A percentile compares a stretch with the other conserved stretches of the same genome.
These are phyloP conservation scores for Globisporangium alternatum DNA, from an alignment of 352 stramenopile genomes.

Conservation along the genomic window DNA sequence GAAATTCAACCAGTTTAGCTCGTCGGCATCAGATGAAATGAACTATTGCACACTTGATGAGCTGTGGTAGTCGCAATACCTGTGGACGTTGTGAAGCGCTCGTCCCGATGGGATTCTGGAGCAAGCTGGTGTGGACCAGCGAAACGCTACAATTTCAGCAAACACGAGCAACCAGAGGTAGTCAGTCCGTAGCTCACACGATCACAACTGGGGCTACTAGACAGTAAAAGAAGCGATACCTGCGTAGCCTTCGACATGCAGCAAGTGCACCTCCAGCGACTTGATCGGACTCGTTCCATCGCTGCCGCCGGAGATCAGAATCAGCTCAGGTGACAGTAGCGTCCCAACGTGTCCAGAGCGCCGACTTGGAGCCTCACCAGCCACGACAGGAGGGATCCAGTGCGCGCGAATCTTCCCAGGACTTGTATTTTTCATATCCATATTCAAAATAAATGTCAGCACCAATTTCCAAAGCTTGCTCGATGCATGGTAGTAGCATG, in stretches of 20 bases:
- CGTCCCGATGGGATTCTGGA: slow-evolving; percentile 32
- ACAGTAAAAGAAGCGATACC: slow-evolving; percentile 11
- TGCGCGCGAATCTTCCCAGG: slow-evolving; percentile 25
- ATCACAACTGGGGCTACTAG: no score
- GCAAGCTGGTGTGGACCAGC: slow-evolving; percentile 48
- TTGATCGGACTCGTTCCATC: slow-evolving; percentile 52
- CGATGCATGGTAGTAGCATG: background rate
- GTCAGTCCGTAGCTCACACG: background rate
- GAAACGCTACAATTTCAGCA: slow-evolving; percentile 28
- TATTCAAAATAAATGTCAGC: background rate
- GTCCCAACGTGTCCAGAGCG: slow-evolving; percentile 50
- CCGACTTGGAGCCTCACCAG: slow-evolving; percentile 33
- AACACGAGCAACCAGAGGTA: background rate
- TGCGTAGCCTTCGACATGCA: slow-evolving; percentile 36
- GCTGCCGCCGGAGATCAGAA: slow-evolving; percentile 66
- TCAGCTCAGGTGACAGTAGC: slow-evolving; percentile 33
- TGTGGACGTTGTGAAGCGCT: slow-evolving; percentile 53
- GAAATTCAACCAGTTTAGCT: background rate
- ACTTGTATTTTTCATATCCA: slow-evolving; percentile 4
- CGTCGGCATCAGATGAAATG: background rate
- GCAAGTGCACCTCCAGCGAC: slow-evolving; percentile 35
- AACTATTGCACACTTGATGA: background rate
- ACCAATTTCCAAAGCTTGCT: no score
- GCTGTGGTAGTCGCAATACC: slow-evolving; percentile 18
- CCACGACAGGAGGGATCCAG: slow-evolving; percentile 37